A percentile compares a stretch with the other conserved stretches of the same genome.
Evolutionary conservation across 192 early-diverging fungal genomes (phyloP).

Genomic region (Chytriomyces sp.): DNA sequence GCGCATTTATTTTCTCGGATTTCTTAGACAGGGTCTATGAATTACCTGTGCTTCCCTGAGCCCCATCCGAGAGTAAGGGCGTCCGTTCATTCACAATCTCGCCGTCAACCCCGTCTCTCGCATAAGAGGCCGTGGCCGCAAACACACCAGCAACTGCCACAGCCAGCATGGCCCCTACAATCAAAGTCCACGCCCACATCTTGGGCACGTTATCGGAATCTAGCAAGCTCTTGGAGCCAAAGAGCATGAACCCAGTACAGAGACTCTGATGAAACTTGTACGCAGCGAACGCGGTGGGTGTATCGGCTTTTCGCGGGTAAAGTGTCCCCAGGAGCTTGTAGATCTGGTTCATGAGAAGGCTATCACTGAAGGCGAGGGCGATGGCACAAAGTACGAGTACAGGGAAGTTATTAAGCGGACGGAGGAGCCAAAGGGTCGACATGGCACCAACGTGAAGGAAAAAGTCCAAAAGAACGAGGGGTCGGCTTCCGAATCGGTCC

Average conservation of each 20-base stretch:
- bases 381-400: constrained; percentile 21
- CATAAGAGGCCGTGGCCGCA: neutral
- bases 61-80: constrained; percentile 3
- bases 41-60: neutral
- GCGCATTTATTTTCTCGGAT: too few relatives aligned
- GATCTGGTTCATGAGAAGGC: constrained; percentile 33
- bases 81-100: constrained; percentile 1
- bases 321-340: constrained; percentile 27
- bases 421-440: constrained; percentile 18
- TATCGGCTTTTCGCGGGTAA: constrained; percentile 20
- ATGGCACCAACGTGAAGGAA: constrained; percentile 19
- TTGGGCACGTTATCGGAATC: constrained; percentile 9
- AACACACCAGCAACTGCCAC: constrained; percentile 16
- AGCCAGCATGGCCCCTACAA: neutral
- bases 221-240: constrained; percentile 17
- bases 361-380: constrained; percentile 14
- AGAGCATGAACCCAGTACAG: constrained; percentile 18
- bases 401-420: constrained; percentile 6
- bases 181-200: constrained; percentile 10
- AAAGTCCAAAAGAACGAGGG: constrained; percentile 9
- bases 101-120: neutral
- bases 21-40: too few relatives aligned
- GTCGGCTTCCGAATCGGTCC: constrained; percentile 22
- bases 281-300: constrained; percentile 26
- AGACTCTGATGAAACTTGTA: constrained; percentile 33